Base-by-base conservation (phyloP, 2,329 filamentous ascomycete species). In the Alternaria sp. region DNA sequence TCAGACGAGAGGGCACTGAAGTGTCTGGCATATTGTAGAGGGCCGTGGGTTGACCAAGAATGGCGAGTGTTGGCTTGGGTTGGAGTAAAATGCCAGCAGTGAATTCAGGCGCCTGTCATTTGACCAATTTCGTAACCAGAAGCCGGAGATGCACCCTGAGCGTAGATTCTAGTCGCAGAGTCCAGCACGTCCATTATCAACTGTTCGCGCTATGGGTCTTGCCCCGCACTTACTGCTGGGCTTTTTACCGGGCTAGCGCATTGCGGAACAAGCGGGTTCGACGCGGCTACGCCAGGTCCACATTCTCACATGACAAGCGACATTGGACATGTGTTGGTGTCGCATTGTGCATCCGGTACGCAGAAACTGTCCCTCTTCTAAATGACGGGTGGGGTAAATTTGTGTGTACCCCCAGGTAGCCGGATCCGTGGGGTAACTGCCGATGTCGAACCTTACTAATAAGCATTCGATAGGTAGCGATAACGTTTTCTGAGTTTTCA, bases 161-260 rank as follows among this genome's bases (percentile, higher is more conserved):
- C 2, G 9, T 40, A 40, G 3, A 0, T 17, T 17, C n/a, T 40
- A 17, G 36, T 40, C n/a, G 36, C n/a, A 40, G 36, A 17, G 36
- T 40, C 36, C 0, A 40, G n/a, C 36, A 11, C 1, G 0, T 9
- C 0, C 9, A 40, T 40, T 40, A 17, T 9, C 9, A 40, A 1
- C n/a, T 17, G 36, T 40, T 3, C 0, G 36, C 1, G n/a, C 2
- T n/a, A 11, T 3, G 15, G 0, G 32, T 40, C 1, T 17, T 17
- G 36, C 36, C 36, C 36, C 36, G 36, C 36, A 40, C 36, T 40
- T 40, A 10, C 36, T 40, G 36, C 32, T 36, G 13, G 13, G 30
- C 30, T 36, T 36, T 2, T 36, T 36, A 13, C 11, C 32, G 32
- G 32, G 32, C 32, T 40, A 40, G 32, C 32, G 32, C 32, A 40